These are phyloP conservation scores for Paramyrothecium roridum DNA, from an alignment of 2,329 filamentous ascomycete genomes.

Conservation along the genomic window DNA sequence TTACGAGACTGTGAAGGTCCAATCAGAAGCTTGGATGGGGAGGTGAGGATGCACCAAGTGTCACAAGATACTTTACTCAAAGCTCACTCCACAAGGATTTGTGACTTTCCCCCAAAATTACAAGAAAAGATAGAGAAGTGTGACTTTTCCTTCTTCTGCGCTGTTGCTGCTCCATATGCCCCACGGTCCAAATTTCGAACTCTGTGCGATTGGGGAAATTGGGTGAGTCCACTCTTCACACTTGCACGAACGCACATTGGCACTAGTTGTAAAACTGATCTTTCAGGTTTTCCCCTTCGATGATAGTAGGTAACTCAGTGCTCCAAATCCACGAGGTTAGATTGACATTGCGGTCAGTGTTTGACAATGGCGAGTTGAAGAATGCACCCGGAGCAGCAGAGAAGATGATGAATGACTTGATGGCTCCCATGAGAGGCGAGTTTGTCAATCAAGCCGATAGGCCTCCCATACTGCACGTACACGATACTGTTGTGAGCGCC, in stretches of 20 bases:
- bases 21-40: constrained; percentile 14
- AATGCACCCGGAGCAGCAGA: constrained; percentile 9
- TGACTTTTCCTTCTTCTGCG: constrained; percentile 18
- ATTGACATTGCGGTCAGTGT: constrained; percentile 8
- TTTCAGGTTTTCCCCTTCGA: constrained; percentile 15
- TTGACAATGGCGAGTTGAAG: constrained; percentile 13
- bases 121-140: constrained; percentile 10
- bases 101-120: constrained; percentile 8
- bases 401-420: constrained; percentile 13
- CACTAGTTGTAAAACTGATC: not conserved
- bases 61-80: not conserved
- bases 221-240: constrained; percentile 8
- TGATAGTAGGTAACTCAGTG: constrained; percentile 7
- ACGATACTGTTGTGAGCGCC: constrained; percentile 11
- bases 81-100: constrained; percentile 6
- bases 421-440: constrained; percentile 8
- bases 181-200: constrained; percentile 10
- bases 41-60: not conserved
- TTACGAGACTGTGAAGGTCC: constrained; percentile 9
- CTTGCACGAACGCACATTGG: not conserved
- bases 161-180: constrained; percentile 13
- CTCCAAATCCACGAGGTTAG: no score
- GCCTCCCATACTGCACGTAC: constrained; percentile 10
- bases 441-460: not conserved
- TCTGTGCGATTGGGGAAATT: constrained; percentile 19